Evolutionary conservation across 164 flowering plant genomes (phyloP).

Genomic region (Cinnamomum chago): DNA sequence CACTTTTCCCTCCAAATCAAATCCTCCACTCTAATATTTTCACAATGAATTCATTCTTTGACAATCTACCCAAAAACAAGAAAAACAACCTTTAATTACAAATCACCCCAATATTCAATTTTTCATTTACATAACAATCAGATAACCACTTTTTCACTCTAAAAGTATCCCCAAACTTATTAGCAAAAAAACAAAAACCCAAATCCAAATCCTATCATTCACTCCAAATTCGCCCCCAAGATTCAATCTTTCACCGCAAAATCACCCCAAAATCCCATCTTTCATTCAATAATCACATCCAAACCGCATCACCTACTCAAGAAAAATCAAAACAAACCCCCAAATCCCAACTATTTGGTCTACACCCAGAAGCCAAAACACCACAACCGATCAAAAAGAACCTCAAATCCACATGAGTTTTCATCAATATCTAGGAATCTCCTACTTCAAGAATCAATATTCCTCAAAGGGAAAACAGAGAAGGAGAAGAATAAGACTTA

Average conservation of each 20-base stretch:
- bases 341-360: not conserved
- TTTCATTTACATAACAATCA: not conserved
- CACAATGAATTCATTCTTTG: not conserved
- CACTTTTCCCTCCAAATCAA: not conserved
- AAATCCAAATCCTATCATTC: not conserved
- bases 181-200: too few relatives aligned
- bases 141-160: not conserved
- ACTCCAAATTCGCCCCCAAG: not conserved
- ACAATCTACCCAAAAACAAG: not conserved
- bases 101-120: not conserved
- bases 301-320: not conserved
- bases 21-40: not conserved
- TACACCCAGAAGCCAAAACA: not conserved
- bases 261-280: not conserved
- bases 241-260: not conserved
- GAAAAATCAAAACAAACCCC: not conserved
- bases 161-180: not conserved
- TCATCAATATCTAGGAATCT: not conserved
- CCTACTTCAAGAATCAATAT: not conserved
- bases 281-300: not conserved
- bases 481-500: not conserved
- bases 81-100: not conserved
- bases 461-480: not conserved
- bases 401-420: not conserved
- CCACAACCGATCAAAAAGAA: not conserved